phyloP scores from a whole-genome alignment of 2,329 filamentous ascomycete genomes.

The Didymella keratinophila region DNA sequence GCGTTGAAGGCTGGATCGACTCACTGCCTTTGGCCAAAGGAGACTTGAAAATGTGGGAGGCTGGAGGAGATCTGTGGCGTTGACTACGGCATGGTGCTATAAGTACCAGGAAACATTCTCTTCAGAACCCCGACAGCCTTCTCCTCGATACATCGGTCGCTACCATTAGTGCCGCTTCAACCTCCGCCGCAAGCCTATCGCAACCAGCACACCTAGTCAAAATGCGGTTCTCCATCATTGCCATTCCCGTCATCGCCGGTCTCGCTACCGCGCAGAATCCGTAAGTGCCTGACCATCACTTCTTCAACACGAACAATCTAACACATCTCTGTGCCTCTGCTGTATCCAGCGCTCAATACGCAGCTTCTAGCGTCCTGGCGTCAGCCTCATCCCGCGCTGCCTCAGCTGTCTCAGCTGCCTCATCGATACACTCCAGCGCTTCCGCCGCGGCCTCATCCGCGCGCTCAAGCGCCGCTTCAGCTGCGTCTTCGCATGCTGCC shows the following conservation, averaged over 20 bases:
- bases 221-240: slow-evolving; percentile 24
- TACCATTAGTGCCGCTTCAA: not conserved
- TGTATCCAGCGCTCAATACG: slow-evolving; percentile 8
- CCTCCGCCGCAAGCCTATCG: not conserved
- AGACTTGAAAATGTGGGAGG: not conserved
- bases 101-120: not conserved
- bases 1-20: not conserved
- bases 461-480: slow-evolving; percentile 5
- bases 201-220: not conserved
- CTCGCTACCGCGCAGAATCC: slow-evolving; percentile 18
- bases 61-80: not conserved
- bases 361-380: slow-evolving; percentile 8
- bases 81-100: not conserved
- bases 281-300: slow-evolving; percentile 4
- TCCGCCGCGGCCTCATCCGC: slow-evolving; percentile 3
- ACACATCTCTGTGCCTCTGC: not conserved
- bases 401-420: slow-evolving; percentile 5
- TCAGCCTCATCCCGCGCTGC: slow-evolving; percentile 10
- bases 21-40: not conserved
- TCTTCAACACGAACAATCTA: not conserved
- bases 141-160: not conserved
- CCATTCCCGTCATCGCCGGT: slow-evolving; percentile 14
- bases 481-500: not conserved
- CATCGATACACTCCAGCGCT: slow-evolving; percentile 1
- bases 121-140: not conserved